These are phyloP conservation scores for Massarina eburnea DNA, from an alignment of 2,329 filamentous ascomycete genomes.

Conservation along the genomic window DNA sequence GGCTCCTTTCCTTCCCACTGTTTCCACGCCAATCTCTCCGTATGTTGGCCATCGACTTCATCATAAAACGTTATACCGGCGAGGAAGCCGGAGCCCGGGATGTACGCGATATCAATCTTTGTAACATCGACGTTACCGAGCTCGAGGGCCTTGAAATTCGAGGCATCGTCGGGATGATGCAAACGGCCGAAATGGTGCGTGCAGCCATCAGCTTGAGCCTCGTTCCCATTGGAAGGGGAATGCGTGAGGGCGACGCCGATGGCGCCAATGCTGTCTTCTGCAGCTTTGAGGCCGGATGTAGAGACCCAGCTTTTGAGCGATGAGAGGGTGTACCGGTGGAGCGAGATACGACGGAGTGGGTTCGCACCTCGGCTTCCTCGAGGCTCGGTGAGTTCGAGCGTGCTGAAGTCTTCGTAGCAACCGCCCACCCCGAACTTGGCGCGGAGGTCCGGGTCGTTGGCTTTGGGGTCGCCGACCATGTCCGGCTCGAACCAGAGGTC, in stretches of 20 bases:
- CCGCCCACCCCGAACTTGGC: conserved; percentile 15
- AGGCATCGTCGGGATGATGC: conserved; percentile 12
- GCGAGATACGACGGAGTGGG: conserved; percentile 18
- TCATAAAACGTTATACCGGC: conserved; percentile 28
- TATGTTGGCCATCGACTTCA: conserved; percentile 15
- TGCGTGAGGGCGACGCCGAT: conserved; percentile 22
- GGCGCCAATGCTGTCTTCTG: conserved; percentile 24
- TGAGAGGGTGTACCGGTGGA: conserved; percentile 26
- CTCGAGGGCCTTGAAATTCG: conserved; percentile 19
- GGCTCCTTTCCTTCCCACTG: conserved; percentile 30
- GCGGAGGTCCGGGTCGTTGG: conserved; percentile 13
- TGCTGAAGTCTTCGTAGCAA: conserved; percentile 27
- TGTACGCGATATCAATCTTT: conserved; percentile 28
- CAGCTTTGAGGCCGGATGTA: conserved; percentile 13
- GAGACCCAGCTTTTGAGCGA: conserved; percentile 14
- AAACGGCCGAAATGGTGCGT: conserved; percentile 20
- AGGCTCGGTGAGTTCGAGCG: conserved; percentile 27
- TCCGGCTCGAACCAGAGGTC: conserved; percentile 28
- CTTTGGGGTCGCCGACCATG: conserved; percentile 28
- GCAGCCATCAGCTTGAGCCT: conserved; percentile 17
- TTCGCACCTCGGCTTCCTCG: conserved; percentile 14
- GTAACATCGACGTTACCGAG: conserved; percentile 24
- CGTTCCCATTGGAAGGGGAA: conserved; percentile 9
- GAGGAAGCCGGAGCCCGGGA: conserved; percentile 26
- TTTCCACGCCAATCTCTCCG: conserved; percentile 20